A percentile compares a stretch with the other conserved stretches of the same genome.
Evolutionary conservation across 2,329 filamentous ascomycete genomes (phyloP).

Genomic region (Aspergillus sp.): DNA sequence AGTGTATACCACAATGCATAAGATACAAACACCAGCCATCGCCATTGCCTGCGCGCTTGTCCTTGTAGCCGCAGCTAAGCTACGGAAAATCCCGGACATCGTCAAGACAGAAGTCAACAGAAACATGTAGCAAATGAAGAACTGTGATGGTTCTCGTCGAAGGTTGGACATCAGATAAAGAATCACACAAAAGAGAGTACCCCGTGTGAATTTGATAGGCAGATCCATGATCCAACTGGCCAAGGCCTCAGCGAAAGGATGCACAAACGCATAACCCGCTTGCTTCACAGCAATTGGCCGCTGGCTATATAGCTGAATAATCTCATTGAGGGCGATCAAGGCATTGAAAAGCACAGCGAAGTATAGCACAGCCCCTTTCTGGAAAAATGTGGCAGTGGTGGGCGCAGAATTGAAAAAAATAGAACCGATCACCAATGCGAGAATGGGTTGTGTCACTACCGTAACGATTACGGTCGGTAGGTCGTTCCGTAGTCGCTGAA

Average conservation of each 20-base stretch:
- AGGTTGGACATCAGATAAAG: conserved; percentile 63
- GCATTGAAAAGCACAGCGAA: conserved; percentile 83
- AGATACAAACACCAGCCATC: conserved; percentile 34
- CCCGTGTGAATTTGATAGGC: conserved; percentile 12
- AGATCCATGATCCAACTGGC: conserved; percentile 15
- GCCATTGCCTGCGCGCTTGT: conserved; percentile 56
- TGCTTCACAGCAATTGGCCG: conserved; percentile 18
- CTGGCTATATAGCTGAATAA: conserved; percentile 53
- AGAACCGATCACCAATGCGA: conserved; percentile 16
- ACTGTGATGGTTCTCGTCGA: conserved; percentile 49
- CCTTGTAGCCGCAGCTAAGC: conserved; percentile 48
- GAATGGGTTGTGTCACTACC: conserved; percentile 11
- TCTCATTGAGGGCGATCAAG: conserved; percentile 62
- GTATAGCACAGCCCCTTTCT: conserved; percentile 60
- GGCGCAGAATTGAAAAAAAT: conserved; percentile 17
- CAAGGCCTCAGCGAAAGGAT: conserved; percentile 17
- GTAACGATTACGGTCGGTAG: conserved; percentile 11
- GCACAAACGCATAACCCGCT: conserved; percentile 15
- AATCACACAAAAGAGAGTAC: conserved; percentile 21
- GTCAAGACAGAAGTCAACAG: conserved; percentile 52
- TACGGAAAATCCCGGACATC: conserved; percentile 58
- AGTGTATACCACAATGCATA: conserved; percentile 36
- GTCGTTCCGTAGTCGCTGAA: conserved; percentile 17
- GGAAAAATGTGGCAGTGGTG: conserved; percentile 15
- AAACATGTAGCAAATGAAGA: conserved; percentile 60